These are phyloP conservation scores for Penicillium frequentans DNA, from an alignment of 2,329 filamentous ascomycete species.

Conservation along the genomic window DNA sequence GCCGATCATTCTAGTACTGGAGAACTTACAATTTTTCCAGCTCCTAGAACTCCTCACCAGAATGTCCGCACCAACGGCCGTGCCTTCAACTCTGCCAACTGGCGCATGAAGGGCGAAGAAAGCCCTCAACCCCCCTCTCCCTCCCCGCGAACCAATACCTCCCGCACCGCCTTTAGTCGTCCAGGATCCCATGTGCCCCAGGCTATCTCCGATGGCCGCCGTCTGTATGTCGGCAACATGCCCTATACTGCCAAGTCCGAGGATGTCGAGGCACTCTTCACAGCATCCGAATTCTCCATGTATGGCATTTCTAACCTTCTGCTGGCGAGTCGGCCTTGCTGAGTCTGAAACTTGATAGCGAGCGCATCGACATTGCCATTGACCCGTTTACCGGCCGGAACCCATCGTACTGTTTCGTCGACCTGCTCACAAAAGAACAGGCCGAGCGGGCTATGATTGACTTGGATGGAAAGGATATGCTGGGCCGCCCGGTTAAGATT, in stretches of 20 bases:
- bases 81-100: slow-evolving; percentile 42
- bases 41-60: slow-evolving; percentile 32
- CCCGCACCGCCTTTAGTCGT: slow-evolving; percentile 32
- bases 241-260: slow-evolving; percentile 54
- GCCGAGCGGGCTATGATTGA: slow-evolving; percentile 60
- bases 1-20: slow-evolving; percentile 1
- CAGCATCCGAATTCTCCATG: slow-evolving; percentile 38
- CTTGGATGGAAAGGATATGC: slow-evolving; percentile 56
- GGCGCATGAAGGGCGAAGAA: slow-evolving; percentile 42
- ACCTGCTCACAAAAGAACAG: slow-evolving; percentile 58
- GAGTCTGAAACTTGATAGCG: slow-evolving; percentile 35
- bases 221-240: slow-evolving; percentile 57
- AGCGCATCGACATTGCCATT: slow-evolving; percentile 66
- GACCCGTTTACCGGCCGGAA: slow-evolving; percentile 69
- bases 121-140: slow-evolving; percentile 31
- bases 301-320: slow-evolving; percentile 21
- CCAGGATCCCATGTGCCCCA: slow-evolving; percentile 33
- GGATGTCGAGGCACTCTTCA: slow-evolving; percentile 53
- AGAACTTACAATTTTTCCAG: slow-evolving; percentile 13
- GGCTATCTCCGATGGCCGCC: slow-evolving; percentile 42
- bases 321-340: slow-evolving; percentile 10
- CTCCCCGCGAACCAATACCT: slow-evolving; percentile 31
- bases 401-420: slow-evolving; percentile 73
- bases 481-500: slow-evolving; percentile 62
- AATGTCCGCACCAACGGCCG: slow-evolving; percentile 38